Percentiles rank a stretch among this genome's conserved stretches.
These are phyloP conservation scores for Petrea volubilis DNA, from an alignment of 257 asterid genomes.

Conservation along the genomic window DNA sequence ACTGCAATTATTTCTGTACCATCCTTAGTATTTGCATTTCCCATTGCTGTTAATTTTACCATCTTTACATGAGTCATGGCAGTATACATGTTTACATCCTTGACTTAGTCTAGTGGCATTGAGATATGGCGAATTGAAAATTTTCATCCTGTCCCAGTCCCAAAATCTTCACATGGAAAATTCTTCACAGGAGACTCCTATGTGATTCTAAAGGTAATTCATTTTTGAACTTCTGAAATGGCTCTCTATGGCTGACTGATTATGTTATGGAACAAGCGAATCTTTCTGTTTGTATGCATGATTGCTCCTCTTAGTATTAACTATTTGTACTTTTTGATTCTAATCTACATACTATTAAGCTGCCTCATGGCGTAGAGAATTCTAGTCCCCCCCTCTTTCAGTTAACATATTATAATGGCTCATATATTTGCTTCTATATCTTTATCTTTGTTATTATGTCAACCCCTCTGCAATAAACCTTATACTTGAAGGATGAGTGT, in stretches of 20 bases:
- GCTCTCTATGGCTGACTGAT: not conserved
- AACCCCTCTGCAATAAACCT: not conserved
- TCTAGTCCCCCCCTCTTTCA: not conserved
- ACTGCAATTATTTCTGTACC: too few species aligned
- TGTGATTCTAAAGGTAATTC: slow-evolving; percentile 74
- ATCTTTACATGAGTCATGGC: slow-evolving; percentile 13
- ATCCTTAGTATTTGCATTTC: slow-evolving; percentile 19
- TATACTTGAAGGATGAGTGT: not conserved
- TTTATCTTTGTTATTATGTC: not conserved
- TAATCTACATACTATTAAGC: not conserved
- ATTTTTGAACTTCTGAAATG: not conserved
- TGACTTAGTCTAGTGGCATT: slow-evolving; percentile 71
- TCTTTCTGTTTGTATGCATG: slow-evolving; percentile 13
- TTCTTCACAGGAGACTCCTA: slow-evolving; percentile 89
- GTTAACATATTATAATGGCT: not conserved
- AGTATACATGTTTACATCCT: slow-evolving; percentile 43
- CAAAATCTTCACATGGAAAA: slow-evolving; percentile 75
- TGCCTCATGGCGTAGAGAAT: slow-evolving; percentile 8
- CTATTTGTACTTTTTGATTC: not conserved
- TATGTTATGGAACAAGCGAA: not conserved
- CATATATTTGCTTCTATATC: not conserved
- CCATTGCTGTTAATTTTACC: not conserved
- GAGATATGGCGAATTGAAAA: slow-evolving; percentile 96
- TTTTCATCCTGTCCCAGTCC: slow-evolving; percentile 64
- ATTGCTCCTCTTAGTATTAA: slow-evolving; percentile 7